Evolutionary conservation across 495 filamentous ascomycete species (phyloP).

Genomic region (Neurospora cerealis): DNA sequence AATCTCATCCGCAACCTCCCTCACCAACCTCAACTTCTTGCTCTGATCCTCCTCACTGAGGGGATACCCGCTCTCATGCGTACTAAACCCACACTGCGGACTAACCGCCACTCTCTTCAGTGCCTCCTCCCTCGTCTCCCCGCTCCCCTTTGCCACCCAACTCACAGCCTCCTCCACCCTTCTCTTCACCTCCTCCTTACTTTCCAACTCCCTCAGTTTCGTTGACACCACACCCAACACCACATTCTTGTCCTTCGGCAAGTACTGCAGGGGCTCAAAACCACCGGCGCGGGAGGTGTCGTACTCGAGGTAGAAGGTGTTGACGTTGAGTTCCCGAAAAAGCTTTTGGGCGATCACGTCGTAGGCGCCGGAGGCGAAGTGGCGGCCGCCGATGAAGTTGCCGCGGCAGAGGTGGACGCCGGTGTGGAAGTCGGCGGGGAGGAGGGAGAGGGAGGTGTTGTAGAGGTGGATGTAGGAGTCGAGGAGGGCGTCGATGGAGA

Average conservation of each 20-base stretch:
- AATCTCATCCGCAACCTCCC: slow-evolving; percentile 60
- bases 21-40: slow-evolving; percentile 56
- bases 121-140: slow-evolving; percentile 52
- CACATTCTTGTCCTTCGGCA: slow-evolving; percentile 65
- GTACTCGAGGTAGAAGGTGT: slow-evolving; percentile 79
- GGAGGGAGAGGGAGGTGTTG: slow-evolving; percentile 57
- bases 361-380: slow-evolving; percentile 74
- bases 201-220: slow-evolving; percentile 64
- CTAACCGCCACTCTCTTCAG: slow-evolving; percentile 59
- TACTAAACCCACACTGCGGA: slow-evolving; percentile 76
- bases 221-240: slow-evolving; percentile 67
- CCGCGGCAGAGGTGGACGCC: slow-evolving; percentile 74
- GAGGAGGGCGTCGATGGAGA: slow-evolving; percentile 49
- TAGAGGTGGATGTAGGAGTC: slow-evolving; percentile 68
- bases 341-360: slow-evolving; percentile 72
- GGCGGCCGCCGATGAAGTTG: slow-evolving; percentile 67
- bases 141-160: slow-evolving; percentile 59
- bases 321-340: slow-evolving; percentile 63
- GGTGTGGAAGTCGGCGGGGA: slow-evolving; percentile 59
- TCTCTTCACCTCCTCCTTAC: slow-evolving; percentile 62
- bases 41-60: slow-evolving; percentile 58
- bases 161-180: slow-evolving; percentile 58
- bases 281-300: slow-evolving; percentile 66
- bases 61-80: slow-evolving; percentile 57
- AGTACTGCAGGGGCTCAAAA: slow-evolving; percentile 65